Base-by-base conservation (phyloP, 169 alveolate species). In the Ophryocystis elektroscirrha region DNA sequence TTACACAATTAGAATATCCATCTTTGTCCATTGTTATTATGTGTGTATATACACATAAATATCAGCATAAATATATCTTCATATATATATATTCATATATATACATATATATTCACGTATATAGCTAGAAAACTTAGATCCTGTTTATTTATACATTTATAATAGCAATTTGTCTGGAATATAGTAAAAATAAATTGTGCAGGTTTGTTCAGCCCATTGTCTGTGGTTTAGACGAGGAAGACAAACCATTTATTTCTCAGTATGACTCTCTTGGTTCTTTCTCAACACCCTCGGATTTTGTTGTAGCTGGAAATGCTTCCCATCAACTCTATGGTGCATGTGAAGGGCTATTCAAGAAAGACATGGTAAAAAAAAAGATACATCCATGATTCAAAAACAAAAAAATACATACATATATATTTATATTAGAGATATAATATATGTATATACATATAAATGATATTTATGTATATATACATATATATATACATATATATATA, bases 321-420 rank as follows among this genome's bases (percentile, higher is more conserved):
- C 93, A 85, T 57, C 90, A 83, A 61, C 71, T 90, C 52, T 85
- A 67, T 51, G 97, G 97, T 51, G 79, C 83, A 41, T 90, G 97
- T 48, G 96, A 90, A 56, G 78, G 95, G 5, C 73, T 81, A 62
- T 87, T 81, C 70, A 76, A 76, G 43, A 87, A 87, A 29, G 79
- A 84, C 48, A 65, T 84, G 81, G 89, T 83, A 42, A 45, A 52
- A 0, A 0, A 6, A 35, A 4, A 26, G 4, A 26, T 4, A 39
- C 7, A 39, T 7, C 4, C 7, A 39, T 7, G 38, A n/a, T n/a
- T n/a, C n/a, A n/a, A n/a, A n/a, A n/a, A n/a, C n/a, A n/a, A n/a
- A n/a, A n/a, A n/a, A n/a, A 1, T 12, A 18, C 3, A 18, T 22
- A n/a, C 36, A 9, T 1, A 24, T 27, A n/a, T 37, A 25, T 41